Percentiles rank a stretch among this genome's conserved stretches.
Conservation (phyloP, 106 monocot genomes). For the Xerophyta viscosa region DNA sequence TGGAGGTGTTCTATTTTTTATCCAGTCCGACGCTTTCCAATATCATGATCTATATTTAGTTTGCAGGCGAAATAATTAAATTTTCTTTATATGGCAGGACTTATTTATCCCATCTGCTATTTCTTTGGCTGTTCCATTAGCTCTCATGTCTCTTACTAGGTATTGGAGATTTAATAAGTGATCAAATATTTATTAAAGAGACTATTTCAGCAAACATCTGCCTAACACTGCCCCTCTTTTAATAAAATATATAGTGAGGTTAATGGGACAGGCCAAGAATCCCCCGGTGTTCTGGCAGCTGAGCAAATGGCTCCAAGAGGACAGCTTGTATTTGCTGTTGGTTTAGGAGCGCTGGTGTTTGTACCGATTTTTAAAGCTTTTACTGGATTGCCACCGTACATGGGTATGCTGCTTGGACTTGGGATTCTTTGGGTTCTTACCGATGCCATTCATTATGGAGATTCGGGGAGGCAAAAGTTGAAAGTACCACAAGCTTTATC, state of each 20-base stretch:
- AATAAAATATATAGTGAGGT: conserved; percentile 57
- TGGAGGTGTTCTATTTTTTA: no score
- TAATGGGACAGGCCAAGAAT: conserved; percentile 39
- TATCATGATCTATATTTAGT: no score
- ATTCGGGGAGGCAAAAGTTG: conserved; percentile 75
- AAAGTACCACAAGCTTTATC: conserved; percentile 98
- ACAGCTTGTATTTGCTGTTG: conserved; percentile 88
- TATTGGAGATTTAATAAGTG: no score
- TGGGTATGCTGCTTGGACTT: conserved; percentile 93
- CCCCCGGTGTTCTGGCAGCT: conserved; percentile 48
- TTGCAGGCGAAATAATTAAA: not conserved
- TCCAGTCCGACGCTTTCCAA: no score
- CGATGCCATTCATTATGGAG: conserved; percentile 96
- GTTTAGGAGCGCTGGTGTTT: conserved; percentile 73
- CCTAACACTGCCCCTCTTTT: no score
- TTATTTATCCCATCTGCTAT: conserved; percentile 80
- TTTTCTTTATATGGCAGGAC: conserved; percentile 31
- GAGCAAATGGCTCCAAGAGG: conserved; percentile 98
- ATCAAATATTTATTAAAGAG: no score
- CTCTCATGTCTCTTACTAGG: conserved; percentile 96
- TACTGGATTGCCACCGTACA: conserved; percentile 87
- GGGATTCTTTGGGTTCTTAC: conserved; percentile 95
- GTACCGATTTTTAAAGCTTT: conserved; percentile 88
- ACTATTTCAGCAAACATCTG: no score
- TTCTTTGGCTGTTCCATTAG: conserved; percentile 87